Evolutionary conservation across 2,329 filamentous ascomycete genomes (phyloP).

Genomic region (Fusarium ramigenum): DNA sequence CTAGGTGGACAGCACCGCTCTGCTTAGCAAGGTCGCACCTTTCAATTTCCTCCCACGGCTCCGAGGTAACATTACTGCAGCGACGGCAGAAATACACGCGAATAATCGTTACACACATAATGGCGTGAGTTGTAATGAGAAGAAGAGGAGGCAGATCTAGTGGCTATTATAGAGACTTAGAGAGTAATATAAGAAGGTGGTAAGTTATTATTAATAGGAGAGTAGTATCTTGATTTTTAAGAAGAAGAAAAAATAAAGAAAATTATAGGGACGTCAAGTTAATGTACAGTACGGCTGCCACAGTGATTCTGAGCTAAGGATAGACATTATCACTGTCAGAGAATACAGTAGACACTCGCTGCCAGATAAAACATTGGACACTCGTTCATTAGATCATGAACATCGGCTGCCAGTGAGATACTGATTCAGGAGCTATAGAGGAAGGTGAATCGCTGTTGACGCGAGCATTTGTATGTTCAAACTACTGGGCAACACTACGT

Average conservation of each 20-base stretch:
- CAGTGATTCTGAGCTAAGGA: neutral
- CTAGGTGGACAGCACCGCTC: neutral
- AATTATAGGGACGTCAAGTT: neutral
- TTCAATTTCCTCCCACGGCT: neutral
- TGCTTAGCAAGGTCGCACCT: neutral
- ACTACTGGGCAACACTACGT: neutral
- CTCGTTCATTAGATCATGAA: neutral
- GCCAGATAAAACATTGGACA: neutral
- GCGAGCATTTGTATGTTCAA: neutral
- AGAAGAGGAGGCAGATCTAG: neutral
- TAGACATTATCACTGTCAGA: neutral
- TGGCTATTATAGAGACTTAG: accelerated
- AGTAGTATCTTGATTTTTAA: neutral
- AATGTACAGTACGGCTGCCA: neutral
- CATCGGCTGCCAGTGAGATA: neutral
- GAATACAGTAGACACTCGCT: neutral
- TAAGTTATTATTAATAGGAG: neutral
- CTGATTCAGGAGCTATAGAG: neutral
- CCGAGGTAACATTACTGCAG: neutral
- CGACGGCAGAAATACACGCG: neutral
- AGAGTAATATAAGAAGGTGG: neutral
- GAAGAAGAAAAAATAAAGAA: neutral
- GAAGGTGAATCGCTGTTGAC: neutral
- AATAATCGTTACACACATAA: neutral
- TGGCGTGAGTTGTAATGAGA: neutral